phyloP scores from a whole-genome alignment of 2,329 filamentous ascomycete species.

The Aspergillus texensis region DNA sequence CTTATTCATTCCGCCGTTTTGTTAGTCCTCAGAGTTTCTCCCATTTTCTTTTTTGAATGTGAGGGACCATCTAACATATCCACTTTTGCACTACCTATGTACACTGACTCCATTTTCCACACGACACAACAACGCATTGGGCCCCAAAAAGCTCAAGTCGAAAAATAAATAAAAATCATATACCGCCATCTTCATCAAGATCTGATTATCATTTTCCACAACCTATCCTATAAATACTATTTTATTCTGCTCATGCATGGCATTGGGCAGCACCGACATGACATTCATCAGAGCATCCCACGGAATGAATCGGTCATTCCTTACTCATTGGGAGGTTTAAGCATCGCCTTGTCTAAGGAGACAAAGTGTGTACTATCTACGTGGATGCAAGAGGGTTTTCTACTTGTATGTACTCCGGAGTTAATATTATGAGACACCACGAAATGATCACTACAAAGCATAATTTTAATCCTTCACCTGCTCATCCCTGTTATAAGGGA shows the following conservation, averaged over 20 bases:
- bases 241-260: conserved; percentile 4
- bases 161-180: not conserved
- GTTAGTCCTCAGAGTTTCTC: conserved; percentile 3
- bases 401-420: not conserved
- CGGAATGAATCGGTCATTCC: not conserved
- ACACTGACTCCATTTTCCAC: not conserved
- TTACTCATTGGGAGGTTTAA: not conserved
- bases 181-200: not conserved
- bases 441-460: not conserved
- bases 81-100: not conserved
- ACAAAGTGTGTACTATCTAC: not conserved
- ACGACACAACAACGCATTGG: conserved; percentile 4
- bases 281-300: conserved; percentile 4
- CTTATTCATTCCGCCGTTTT: conserved; percentile 16
- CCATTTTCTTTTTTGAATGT: conserved; percentile 7
- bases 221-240: conserved; percentile 1
- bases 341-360: no score
- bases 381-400: not conserved
- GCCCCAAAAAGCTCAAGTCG: not conserved
- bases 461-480: not conserved
- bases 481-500: not conserved
- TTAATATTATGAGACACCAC: not conserved
- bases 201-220: conserved; percentile 2
- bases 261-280: conserved; percentile 11
- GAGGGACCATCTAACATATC: conserved; percentile 15